These are phyloP conservation scores for Hypsizygus ulmarius DNA, from an alignment of 1,284 basidiomycete species.

Conservation along the genomic window DNA sequence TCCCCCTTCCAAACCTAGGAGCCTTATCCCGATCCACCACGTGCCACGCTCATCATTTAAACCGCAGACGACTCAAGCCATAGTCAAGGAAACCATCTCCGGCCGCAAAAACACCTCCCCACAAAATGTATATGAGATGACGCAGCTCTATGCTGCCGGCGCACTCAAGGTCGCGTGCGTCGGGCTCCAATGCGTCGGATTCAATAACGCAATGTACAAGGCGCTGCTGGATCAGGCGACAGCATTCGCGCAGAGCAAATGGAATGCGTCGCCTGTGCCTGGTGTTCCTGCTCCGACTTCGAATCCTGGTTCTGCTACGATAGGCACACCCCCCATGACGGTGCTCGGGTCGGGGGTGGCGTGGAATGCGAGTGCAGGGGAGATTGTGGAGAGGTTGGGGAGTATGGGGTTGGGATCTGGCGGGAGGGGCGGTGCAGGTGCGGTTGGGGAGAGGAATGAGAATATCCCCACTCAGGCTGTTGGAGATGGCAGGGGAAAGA, in stretches of 20 bases:
- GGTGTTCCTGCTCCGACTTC: slow-evolving; percentile 10
- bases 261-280: slow-evolving; percentile 22
- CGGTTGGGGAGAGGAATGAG: slow-evolving; percentile 16
- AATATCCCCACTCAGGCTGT: slow-evolving; percentile 11
- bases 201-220: slow-evolving; percentile 61
- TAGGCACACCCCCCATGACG: neutral
- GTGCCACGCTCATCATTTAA: neutral
- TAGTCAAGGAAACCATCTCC: slow-evolving; percentile 67
- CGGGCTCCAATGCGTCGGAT: slow-evolving; percentile 71
- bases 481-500: slow-evolving; percentile 14
- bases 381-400: neutral
- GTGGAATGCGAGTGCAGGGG: slow-evolving; percentile 15
- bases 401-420: neutral
- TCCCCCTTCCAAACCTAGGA: slow-evolving; percentile 4
- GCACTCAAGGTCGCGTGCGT: slow-evolving; percentile 70
- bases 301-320: slow-evolving; percentile 1
- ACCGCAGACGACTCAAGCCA: slow-evolving; percentile 54
- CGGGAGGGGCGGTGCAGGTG: slow-evolving; percentile 11
- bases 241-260: slow-evolving; percentile 43
- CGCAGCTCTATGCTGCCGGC: slow-evolving; percentile 67
- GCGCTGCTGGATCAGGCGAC: slow-evolving; percentile 61
- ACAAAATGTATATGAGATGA: slow-evolving; percentile 69
- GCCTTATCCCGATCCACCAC: too few species aligned
- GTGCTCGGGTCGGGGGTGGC: slow-evolving; percentile 15
- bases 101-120: slow-evolving; percentile 72